Conservation (phyloP, 1,284 basidiomycete species). For the Farysia itapuensis region DNA sequence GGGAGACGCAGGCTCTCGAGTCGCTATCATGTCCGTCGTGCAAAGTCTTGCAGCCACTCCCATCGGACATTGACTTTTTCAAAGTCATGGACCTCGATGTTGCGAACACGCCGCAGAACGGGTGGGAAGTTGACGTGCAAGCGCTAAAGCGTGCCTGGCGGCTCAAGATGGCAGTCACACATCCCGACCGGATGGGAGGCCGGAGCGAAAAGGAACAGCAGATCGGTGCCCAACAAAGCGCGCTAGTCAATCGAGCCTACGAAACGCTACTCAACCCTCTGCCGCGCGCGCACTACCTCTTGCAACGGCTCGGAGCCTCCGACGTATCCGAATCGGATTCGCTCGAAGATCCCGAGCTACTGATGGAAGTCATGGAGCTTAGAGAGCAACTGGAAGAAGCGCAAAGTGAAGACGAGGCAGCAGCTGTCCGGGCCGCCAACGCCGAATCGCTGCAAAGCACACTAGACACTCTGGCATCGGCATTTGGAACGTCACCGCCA, state of each 20-base stretch:
- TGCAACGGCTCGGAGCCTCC: constrained; percentile 28
- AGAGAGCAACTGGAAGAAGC: constrained; percentile 51
- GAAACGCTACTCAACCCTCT: constrained; percentile 54
- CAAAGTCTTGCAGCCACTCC: constrained; percentile 43
- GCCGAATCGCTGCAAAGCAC: constrained; percentile 23
- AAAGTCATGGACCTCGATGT: constrained; percentile 46
- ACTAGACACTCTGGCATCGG: constrained; percentile 22
- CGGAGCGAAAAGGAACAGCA: constrained; percentile 48
- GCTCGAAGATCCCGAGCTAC: constrained; percentile 49
- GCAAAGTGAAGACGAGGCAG: constrained; percentile 39
- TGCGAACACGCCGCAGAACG: constrained; percentile 20
- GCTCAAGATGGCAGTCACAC: constrained; percentile 46
- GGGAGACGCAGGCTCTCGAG: constrained; percentile 25
- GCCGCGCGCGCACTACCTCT: constrained; percentile 43
- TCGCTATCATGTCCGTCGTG: constrained; percentile 37
- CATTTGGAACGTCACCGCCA: constrained; percentile 31
- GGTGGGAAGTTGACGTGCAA: constrained; percentile 42
- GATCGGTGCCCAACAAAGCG: constrained; percentile 50
- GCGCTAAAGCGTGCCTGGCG: constrained; percentile 52
- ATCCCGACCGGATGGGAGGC: constrained; percentile 53
- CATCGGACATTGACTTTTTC: constrained; percentile 43
- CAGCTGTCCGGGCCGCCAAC: constrained; percentile 39
- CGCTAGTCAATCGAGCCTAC: constrained; percentile 56
- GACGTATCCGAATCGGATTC: constrained; percentile 42
- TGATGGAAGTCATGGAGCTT: constrained; percentile 58